Evolutionary conservation across 108 stramenopile genomes (phyloP).

Genomic region (Skeletonema costatum): DNA sequence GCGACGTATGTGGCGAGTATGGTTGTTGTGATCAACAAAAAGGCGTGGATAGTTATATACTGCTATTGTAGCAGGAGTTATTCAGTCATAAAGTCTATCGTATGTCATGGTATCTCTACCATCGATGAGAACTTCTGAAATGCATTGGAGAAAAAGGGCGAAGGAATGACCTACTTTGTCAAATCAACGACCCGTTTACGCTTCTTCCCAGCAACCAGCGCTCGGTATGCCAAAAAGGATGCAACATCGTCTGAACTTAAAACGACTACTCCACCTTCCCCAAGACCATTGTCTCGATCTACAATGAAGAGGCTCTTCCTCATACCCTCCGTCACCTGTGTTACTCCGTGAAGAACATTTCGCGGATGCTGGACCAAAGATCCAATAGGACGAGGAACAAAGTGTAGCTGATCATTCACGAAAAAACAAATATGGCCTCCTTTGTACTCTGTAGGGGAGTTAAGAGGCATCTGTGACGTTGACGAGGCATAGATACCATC

Average conservation of each 20-base stretch:
- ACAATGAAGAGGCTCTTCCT: constrained; percentile 29
- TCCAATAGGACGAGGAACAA: constrained; percentile 28
- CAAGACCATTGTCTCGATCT: constrained; percentile 11
- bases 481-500: constrained; percentile 33
- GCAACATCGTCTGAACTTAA: neutral
- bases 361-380: constrained; percentile 40
- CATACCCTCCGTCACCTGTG: constrained; percentile 17
- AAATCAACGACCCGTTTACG: no score
- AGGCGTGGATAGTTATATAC: no score
- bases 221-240: neutral
- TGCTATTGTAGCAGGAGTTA: no score
- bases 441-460: constrained; percentile 34
- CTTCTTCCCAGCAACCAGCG: no score
- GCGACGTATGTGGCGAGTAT: no score
- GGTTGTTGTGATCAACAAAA: no score
- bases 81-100: no score
- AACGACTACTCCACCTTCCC: constrained; percentile 1
- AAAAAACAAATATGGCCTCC: constrained; percentile 45
- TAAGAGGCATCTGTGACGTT: constrained; percentile 44
- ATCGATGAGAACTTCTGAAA: no score
- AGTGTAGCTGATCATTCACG: constrained; percentile 32
- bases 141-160: no score
- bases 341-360: constrained; percentile 45
- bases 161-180: no score
- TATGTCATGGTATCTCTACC: no score